Percentiles rank a stretch among this genome's conserved stretches.
Evolutionary conservation across 129 eudicot species (phyloP).

Genomic region (Lactuca saligna): DNA sequence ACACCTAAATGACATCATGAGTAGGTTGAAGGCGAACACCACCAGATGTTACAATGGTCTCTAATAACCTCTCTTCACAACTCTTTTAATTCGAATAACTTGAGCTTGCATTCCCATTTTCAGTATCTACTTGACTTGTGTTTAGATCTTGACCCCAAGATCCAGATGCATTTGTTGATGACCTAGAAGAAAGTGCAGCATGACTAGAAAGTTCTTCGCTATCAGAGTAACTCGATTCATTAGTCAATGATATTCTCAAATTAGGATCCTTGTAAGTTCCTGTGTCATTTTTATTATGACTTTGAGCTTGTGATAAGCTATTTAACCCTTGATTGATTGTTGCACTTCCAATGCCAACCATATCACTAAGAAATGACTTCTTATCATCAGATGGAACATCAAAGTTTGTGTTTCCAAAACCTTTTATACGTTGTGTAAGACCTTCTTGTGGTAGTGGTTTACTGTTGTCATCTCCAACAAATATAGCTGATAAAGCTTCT

Average conservation of each 20-base stretch:
- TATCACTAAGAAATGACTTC: slow-evolving; percentile 83
- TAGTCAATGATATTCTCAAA: slow-evolving; percentile 50
- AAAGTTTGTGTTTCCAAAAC: slow-evolving; percentile 78
- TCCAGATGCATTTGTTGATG: too few relatives aligned
- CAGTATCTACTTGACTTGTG: too few relatives aligned
- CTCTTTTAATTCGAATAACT: too few relatives aligned
- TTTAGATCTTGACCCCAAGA: too few relatives aligned
- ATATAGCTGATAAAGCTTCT: slow-evolving; percentile 80
- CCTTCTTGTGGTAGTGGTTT: slow-evolving; percentile 63
- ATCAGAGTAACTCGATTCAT: too few relatives aligned
- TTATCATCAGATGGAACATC: slow-evolving; percentile 67
- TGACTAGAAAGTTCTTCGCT: too few relatives aligned
- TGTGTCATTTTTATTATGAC: slow-evolving; percentile 55
- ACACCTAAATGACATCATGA: too few relatives aligned
- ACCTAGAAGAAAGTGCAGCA: too few relatives aligned
- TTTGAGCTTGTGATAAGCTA: slow-evolving; percentile 64
- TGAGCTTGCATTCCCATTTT: too few relatives aligned
- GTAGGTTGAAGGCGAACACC: too few relatives aligned
- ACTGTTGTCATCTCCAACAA: slow-evolving; percentile 66
- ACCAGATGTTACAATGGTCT: too few relatives aligned
- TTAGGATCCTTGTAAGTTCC: slow-evolving; percentile 84
- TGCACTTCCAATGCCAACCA: slow-evolving; percentile 90
- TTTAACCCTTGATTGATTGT: slow-evolving; percentile 78
- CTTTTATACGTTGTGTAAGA: slow-evolving; percentile 73
- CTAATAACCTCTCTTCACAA: too few relatives aligned